phyloP scores from a whole-genome alignment of 306 rosid genomes.

The Cucumis cinereus region DNA sequence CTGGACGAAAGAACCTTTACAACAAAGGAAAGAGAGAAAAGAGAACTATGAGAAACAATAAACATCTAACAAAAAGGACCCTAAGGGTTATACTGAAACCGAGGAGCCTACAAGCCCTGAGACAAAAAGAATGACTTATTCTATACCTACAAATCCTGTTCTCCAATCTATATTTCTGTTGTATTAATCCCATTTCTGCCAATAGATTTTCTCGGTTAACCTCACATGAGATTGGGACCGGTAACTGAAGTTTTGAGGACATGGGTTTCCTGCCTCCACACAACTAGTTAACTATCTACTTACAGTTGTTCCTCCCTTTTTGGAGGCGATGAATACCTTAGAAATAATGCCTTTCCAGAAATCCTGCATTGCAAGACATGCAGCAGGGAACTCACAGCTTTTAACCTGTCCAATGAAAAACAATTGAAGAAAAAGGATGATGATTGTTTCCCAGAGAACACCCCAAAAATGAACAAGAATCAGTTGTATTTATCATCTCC shows the following conservation, averaged over 20 bases:
- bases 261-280: conserved; percentile 5
- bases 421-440: not conserved
- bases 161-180: conserved; percentile 1
- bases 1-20: conserved; percentile 1
- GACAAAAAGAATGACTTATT: not conserved
- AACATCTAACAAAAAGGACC: conserved; percentile 2
- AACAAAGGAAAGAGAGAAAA: not conserved
- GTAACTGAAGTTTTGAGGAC: not conserved
- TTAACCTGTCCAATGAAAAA: not conserved
- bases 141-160: conserved; percentile 4
- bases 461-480: not conserved
- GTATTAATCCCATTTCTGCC: not conserved
- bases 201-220: not conserved
- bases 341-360: conserved; percentile 1
- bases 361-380: not conserved
- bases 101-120: not conserved
- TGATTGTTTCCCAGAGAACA: not conserved
- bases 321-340: conserved; percentile 1
- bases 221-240: not conserved
- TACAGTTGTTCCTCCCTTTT: not conserved
- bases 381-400: not conserved
- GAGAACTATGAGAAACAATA: not conserved
- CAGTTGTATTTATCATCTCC: not conserved
- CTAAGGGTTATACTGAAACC: not conserved
- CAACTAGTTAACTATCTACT: not conserved